These are phyloP conservation scores for Fusarium sublunatum DNA, from an alignment of 2,329 filamentous ascomycete genomes.

Conservation along the genomic window DNA sequence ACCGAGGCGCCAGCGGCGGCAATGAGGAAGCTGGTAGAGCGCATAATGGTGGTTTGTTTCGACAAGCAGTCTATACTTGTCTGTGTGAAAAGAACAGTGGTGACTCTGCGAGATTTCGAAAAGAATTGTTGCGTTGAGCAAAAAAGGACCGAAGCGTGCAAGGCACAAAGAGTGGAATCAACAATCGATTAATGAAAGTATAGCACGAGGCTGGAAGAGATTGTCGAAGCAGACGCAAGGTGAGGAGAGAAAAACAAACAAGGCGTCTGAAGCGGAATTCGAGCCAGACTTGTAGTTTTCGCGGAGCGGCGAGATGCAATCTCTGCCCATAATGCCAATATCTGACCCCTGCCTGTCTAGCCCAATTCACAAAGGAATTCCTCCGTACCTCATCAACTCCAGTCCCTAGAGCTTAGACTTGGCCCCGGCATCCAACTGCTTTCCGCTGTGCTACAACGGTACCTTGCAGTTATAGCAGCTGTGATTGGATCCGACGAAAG, in stretches of 20 bases:
- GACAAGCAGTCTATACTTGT: constrained; percentile 7
- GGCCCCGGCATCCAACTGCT: constrained; percentile 41
- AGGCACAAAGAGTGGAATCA: constrained; percentile 34
- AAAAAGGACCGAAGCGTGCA: constrained; percentile 37
- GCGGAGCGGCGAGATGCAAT: constrained; percentile 35
- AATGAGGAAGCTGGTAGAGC: constrained; percentile 57
- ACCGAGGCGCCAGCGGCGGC: constrained; percentile 56
- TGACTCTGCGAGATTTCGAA: constrained; percentile 20
- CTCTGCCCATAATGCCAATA: constrained; percentile 25
- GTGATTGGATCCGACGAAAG: constrained; percentile 39
- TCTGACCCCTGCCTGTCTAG: constrained; percentile 18
- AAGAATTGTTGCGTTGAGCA: constrained; percentile 19
- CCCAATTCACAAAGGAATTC: constrained; percentile 6
- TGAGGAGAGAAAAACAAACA: constrained; percentile 20
- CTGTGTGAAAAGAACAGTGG: constrained; percentile 21
- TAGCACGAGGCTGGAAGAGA: constrained; percentile 30
- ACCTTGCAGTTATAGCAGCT: constrained; percentile 37
- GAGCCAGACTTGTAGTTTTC: constrained; percentile 47
- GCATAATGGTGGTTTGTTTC: constrained; percentile 55
- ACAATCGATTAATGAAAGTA: constrained; percentile 34
- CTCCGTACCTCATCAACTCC: constrained; percentile 36
- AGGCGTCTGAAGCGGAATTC: constrained; percentile 28
- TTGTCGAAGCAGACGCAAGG: constrained; percentile 40
- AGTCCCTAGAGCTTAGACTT: constrained; percentile 32
- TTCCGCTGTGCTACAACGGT: constrained; percentile 36